Evolutionary conservation across 2,329 filamentous ascomycete species (phyloP).

Genomic region (Aspergillus clavatus): DNA sequence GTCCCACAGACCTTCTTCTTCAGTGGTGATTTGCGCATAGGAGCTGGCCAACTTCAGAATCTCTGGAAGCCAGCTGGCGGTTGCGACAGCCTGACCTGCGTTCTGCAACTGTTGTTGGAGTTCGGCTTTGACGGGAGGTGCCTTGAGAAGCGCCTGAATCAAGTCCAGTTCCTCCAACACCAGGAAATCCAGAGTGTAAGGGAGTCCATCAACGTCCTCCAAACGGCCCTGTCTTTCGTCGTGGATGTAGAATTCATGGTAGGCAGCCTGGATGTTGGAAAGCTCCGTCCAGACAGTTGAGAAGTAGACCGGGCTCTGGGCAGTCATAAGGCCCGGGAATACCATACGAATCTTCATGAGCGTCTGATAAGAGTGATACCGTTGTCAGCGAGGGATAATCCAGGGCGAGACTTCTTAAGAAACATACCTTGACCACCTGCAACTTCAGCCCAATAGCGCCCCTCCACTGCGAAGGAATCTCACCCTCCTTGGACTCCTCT

Average conservation of each 20-base stretch:
- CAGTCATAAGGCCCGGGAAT: slow-evolving; percentile 75
- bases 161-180: slow-evolving; percentile 93
- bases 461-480: slow-evolving; percentile 65
- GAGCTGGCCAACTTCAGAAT: slow-evolving; percentile 79
- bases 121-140: slow-evolving; percentile 81
- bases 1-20: slow-evolving; percentile 94
- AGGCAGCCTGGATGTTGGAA: slow-evolving; percentile 63
- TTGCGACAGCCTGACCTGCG: slow-evolving; percentile 54
- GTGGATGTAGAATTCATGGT: slow-evolving; percentile 79
- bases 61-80: slow-evolving; percentile 76
- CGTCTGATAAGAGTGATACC: slow-evolving; percentile 49
- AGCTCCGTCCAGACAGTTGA: slow-evolving; percentile 86
- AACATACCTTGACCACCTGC: slow-evolving; percentile 72
- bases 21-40: slow-evolving; percentile 83
- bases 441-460: slow-evolving; percentile 82
- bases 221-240: slow-evolving; percentile 80
- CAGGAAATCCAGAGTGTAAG: slow-evolving; percentile 90
- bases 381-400: slow-evolving; percentile 10
- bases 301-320: slow-evolving; percentile 79
- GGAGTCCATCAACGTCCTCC: slow-evolving; percentile 85
- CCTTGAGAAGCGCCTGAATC: slow-evolving; percentile 83
- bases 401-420: not conserved
- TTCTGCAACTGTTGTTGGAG: slow-evolving; percentile 72
- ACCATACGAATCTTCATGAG: slow-evolving; percentile 82
- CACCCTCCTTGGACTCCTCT: slow-evolving; percentile 54